phyloP scores from a whole-genome alignment of 2,329 filamentous ascomycete species.

The Purpureocillium takamizusanense region DNA sequence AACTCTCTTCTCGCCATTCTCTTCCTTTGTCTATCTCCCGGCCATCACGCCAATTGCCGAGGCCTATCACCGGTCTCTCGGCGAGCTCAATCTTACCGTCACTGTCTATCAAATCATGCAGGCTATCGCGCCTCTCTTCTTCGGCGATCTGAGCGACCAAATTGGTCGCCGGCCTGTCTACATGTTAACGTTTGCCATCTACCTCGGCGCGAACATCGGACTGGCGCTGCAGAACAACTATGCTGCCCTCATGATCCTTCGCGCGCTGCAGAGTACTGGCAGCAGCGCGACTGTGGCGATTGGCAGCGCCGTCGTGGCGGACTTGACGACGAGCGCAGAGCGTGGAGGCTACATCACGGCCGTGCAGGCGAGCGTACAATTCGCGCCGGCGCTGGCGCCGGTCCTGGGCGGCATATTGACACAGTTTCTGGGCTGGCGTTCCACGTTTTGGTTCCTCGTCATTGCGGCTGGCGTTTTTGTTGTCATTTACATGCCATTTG shows the following conservation, averaged over 20 bases:
- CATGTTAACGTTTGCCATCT: constrained; percentile 35
- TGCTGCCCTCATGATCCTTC: constrained; percentile 35
- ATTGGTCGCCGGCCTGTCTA: constrained; percentile 39
- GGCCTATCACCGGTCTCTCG: constrained; percentile 23
- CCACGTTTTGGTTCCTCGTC: constrained; percentile 47
- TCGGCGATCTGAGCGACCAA: constrained; percentile 40
- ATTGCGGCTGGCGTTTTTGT: constrained; percentile 30
- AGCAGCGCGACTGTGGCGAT: constrained; percentile 47
- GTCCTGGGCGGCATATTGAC: constrained; percentile 43
- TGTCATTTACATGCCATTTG: constrained; percentile 30
- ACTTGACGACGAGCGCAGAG: constrained; percentile 47
- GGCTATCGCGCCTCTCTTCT: constrained; percentile 39
- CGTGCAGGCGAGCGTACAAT: constrained; percentile 30
- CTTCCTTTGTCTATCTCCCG: constrained; percentile 33
- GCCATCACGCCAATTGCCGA: constrained; percentile 31
- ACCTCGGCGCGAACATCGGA: constrained; percentile 34
- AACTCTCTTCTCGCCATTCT: constrained; percentile 20
- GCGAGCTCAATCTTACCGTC: constrained; percentile 29
- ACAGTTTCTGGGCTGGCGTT: constrained; percentile 42
- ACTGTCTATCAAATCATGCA: constrained; percentile 41
- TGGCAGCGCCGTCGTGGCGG: constrained; percentile 41
- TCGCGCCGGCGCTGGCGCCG: constrained; percentile 34
- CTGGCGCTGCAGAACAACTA: constrained; percentile 33
- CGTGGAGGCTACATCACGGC: constrained; percentile 44
- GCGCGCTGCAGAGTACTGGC: constrained; percentile 40